Evolutionary conservation across 768 basidiomycete genomes (phyloP).

Genomic region (Pisolithus microcarpus): DNA sequence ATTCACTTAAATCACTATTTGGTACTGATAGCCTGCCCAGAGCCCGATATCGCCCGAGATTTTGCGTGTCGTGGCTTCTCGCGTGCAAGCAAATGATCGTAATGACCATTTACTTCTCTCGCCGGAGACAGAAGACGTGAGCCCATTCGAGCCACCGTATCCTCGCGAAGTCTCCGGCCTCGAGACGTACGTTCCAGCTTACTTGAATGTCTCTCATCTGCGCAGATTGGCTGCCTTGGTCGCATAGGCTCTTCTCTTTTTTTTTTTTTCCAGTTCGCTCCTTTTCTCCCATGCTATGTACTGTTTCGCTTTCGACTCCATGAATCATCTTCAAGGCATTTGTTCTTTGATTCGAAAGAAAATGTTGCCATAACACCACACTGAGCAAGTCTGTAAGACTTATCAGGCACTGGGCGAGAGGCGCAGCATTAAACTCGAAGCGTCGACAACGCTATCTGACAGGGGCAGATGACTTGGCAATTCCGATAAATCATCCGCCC

Average conservation of each 20-base stretch:
- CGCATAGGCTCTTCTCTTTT: conserved; percentile 37
- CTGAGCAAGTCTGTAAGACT: background rate
- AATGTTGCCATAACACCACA: background rate
- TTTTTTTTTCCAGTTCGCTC: background rate
- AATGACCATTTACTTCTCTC: conserved; percentile 94
- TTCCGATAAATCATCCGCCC: conserved; percentile 15
- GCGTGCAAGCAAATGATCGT: conserved; percentile 93
- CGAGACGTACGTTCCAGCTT: conserved; percentile 94
- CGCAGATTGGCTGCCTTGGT: conserved; percentile 83
- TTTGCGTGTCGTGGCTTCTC: conserved; percentile 89
- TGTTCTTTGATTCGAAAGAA: background rate
- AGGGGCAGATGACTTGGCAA: conserved; percentile 47
- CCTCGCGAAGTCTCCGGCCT: conserved; percentile 92
- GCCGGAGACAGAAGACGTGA: conserved; percentile 96
- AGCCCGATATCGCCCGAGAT: conserved; percentile 98
- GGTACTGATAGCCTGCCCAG: conserved; percentile 31
- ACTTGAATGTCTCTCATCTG: conserved; percentile 83
- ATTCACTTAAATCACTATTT: background rate
- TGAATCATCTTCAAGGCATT: conserved; percentile 1
- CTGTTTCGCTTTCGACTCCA: conserved; percentile 12
- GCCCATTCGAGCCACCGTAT: conserved; percentile 88
- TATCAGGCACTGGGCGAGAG: background rate
- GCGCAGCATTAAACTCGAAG: conserved; percentile 25
- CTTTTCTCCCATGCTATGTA: conserved; percentile 16
- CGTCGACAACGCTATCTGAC: conserved; percentile 48